A percentile compares a stretch with the other conserved stretches of the same genome.
phyloP scores from a whole-genome alignment of 306 rosid genomes.

The Vicia sativa region DNA sequence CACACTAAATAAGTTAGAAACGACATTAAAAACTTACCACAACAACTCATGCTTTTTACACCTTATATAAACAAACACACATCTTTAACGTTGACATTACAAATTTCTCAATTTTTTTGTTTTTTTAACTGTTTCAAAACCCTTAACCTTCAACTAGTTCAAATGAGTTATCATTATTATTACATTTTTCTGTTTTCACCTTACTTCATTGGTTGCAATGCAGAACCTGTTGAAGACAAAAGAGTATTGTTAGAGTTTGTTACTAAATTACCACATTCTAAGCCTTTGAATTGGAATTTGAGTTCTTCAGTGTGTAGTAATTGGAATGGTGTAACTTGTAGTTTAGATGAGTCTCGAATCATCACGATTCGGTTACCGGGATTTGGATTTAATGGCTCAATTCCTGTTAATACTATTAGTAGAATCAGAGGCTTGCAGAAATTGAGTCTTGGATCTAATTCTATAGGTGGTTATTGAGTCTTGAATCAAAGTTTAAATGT shows the following conservation, averaged over 20 bases:
- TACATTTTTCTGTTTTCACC: constrained; percentile 39
- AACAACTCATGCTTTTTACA: constrained; percentile 5
- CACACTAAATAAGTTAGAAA: neutral
- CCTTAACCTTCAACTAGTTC: neutral
- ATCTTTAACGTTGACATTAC: constrained; percentile 21
- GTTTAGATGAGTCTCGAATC: constrained; percentile 52
- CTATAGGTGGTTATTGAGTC: constrained; percentile 61
- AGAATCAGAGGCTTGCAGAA: constrained; percentile 62
- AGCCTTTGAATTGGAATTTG: constrained; percentile 70
- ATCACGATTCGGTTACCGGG: constrained; percentile 68
- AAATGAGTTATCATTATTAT: too few species aligned
- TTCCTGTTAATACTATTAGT: constrained; percentile 68
- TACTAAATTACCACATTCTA: constrained; percentile 59
- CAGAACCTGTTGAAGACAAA: constrained; percentile 76
- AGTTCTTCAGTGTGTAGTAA: constrained; percentile 52
- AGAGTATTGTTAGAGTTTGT: constrained; percentile 69
- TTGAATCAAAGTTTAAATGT: constrained; percentile 38
- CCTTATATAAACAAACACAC: neutral
- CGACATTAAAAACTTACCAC: constrained; percentile 3
- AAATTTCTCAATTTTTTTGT: too few species aligned
- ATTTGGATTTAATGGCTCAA: constrained; percentile 72
- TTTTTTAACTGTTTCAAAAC: neutral
- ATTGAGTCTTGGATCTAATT: constrained; percentile 81
- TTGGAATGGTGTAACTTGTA: constrained; percentile 87
- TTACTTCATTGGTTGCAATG: constrained; percentile 54